Percentiles rank a stretch among this genome's conserved stretches.
phyloP scores from a whole-genome alignment of 2,329 filamentous ascomycete species.

The Tetracladium maxilliforme region DNA sequence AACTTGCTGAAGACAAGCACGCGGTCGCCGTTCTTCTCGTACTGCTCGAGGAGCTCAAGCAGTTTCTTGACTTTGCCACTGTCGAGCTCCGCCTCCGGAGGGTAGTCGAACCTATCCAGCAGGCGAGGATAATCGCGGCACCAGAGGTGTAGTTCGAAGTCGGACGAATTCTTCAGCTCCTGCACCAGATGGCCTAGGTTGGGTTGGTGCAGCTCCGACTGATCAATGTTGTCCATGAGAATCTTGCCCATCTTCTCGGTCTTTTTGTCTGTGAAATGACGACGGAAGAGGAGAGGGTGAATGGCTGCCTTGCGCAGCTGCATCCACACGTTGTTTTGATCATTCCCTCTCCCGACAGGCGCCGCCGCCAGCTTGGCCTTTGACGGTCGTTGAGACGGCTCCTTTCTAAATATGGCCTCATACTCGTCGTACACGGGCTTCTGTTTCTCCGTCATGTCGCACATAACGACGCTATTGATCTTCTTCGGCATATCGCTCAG shows the following conservation, averaged over 20 bases:
- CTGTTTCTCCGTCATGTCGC: conserved; percentile 63
- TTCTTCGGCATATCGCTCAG: conserved; percentile 74
- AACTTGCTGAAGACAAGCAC: conserved; percentile 90
- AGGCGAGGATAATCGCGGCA: conserved; percentile 42
- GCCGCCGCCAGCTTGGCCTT: no score
- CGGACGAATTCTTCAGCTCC: conserved; percentile 42
- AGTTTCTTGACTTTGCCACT: conserved; percentile 80
- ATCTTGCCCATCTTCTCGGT: conserved; percentile 66
- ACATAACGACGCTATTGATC: conserved; percentile 63
- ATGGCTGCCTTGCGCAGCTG: conserved; percentile 85
- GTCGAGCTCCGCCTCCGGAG: conserved; percentile 36
- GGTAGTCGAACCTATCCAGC: conserved; percentile 36
- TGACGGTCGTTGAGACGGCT: no score
- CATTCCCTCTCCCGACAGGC: conserved; percentile 29
- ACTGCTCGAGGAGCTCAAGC: conserved; percentile 56
- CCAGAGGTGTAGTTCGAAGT: conserved; percentile 52
- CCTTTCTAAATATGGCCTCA: conserved; percentile 30
- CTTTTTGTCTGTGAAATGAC: conserved; percentile 60
- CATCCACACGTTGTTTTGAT: conserved; percentile 65
- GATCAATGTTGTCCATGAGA: conserved; percentile 54
- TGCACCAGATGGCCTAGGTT: conserved; percentile 33
- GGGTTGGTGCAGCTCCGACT: conserved; percentile 33
- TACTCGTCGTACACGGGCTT: conserved; percentile 57
- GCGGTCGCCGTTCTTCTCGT: conserved; percentile 69
- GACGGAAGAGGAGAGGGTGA: conserved; percentile 77